Evolutionary conservation across 805 yeast genomes (phyloP), one percentile per base, ranked within the genome.

Genomic region (Ogataea methanolica): DNA sequence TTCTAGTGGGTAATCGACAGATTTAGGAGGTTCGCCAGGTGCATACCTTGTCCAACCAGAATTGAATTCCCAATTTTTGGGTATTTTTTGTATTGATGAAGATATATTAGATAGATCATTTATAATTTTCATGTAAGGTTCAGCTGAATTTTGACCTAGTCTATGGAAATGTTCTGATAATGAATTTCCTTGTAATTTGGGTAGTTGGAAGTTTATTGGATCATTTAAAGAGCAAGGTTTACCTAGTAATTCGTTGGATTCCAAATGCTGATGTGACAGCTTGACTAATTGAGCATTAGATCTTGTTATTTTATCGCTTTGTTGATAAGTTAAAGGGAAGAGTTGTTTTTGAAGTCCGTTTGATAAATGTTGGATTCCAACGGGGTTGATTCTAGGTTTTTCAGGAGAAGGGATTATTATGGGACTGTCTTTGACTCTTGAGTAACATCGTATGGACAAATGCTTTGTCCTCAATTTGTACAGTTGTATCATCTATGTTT

Each of bases 41-140:
- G 68, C 78, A 63, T 94, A 92, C 56, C 85, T 72, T 16, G 79
- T 73, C 98, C 98, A 94, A 7, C 99, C 98, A 2, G 88, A 65
- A 54, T 70, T 60, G 43, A 78, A 62, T 2, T 65, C 46, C 90
- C 96, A 88, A 3, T 68, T 47, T 6, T 56, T 21, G 0, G 90
- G 88, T 31, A 49, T 39, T 16, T 50, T 78, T 42, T 67, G 56
- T 40, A 44, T 61, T 16, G 52, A 69, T 55, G 60, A 46, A 2
- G 64, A 77, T 23, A 64, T 51, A 1, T 50, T 53, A 1, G 70
- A 62, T 42, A 88, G 75, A 5, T 68, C 55, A 17, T 74, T 61
- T 2, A 83, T 77, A 57, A 80, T 69, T 1, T 74, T 55, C 38
- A 77, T 61, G 63, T 86, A 91, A 0, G 88, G 85, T 39, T 79